These are phyloP conservation scores for Plasmodium malariae DNA, from an alignment of 169 alveolate genomes.

Conservation along the genomic window DNA sequence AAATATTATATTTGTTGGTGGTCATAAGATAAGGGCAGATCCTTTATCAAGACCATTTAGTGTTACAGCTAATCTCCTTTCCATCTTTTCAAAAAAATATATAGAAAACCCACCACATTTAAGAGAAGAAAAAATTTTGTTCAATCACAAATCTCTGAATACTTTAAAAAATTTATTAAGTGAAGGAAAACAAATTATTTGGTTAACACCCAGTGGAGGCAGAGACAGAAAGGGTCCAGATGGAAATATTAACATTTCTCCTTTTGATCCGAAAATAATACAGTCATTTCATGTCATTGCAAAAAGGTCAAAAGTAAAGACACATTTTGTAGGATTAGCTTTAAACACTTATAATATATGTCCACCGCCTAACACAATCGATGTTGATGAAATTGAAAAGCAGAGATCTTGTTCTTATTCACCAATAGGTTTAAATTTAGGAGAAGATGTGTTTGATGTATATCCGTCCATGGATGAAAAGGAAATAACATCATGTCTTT, in stretches of 20 bases:
- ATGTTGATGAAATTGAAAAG: slow-evolving; percentile 77
- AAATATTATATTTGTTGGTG: slow-evolving; percentile 75
- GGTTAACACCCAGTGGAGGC: slow-evolving; percentile 78
- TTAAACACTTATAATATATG: slow-evolving; percentile 72
- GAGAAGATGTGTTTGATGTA: slow-evolving; percentile 67
- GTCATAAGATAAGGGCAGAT: slow-evolving; percentile 75
- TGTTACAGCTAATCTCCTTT: slow-evolving; percentile 63
- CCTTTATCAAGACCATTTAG: slow-evolving; percentile 75
- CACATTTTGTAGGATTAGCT: slow-evolving; percentile 75
- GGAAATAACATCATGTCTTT: slow-evolving; percentile 25
- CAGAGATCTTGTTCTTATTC: slow-evolving; percentile 63
- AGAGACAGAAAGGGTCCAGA: slow-evolving; percentile 63
- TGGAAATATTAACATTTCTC: slow-evolving; percentile 42
- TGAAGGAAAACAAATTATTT: slow-evolving; percentile 66
- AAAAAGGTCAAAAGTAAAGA: slow-evolving; percentile 67
- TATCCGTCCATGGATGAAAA: slow-evolving; percentile 52
- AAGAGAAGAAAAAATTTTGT: slow-evolving; percentile 69
- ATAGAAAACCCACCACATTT: slow-evolving; percentile 74
- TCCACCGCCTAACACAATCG: slow-evolving; percentile 73
- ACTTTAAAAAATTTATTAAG: slow-evolving; percentile 56
- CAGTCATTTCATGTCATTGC: slow-evolving; percentile 70
- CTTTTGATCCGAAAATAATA: slow-evolving; percentile 73
- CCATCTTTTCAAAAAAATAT: slow-evolving; percentile 73
- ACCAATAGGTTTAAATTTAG: slow-evolving; percentile 48
- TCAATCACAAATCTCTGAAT: slow-evolving; percentile 66